Percentiles rank a stretch among this genome's conserved stretches.
Evolutionary conservation across 495 filamentous ascomycete species (phyloP).

Genomic region (Pseudotulostoma volvatum): DNA sequence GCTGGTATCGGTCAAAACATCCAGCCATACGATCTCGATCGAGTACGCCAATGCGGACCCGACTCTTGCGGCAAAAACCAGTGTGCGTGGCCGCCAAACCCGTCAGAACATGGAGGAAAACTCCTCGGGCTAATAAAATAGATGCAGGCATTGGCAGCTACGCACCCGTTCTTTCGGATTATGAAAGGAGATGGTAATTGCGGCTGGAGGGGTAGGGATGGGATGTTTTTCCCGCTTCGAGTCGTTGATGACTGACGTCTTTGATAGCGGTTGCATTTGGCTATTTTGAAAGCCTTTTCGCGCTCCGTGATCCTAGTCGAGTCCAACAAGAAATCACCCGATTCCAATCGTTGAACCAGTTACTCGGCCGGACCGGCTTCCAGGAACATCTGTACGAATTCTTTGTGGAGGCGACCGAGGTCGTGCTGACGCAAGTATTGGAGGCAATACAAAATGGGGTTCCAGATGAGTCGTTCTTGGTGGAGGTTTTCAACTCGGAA

Average conservation of each 20-base stretch:
- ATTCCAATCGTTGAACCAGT: slow-evolving; percentile 50
- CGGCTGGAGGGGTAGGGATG: slow-evolving; percentile 75
- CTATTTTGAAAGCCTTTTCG: slow-evolving; percentile 76
- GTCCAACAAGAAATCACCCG: slow-evolving; percentile 53
- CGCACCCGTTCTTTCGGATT: slow-evolving; percentile 74
- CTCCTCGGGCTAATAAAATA: slow-evolving; percentile 4
- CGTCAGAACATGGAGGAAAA: slow-evolving; percentile 5
- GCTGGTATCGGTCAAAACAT: slow-evolving; percentile 60
- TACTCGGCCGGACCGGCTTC: slow-evolving; percentile 56
- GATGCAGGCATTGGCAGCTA: slow-evolving; percentile 55
- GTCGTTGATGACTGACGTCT: no score
- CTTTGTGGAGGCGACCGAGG: slow-evolving; percentile 60
- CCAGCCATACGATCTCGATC: slow-evolving; percentile 59
- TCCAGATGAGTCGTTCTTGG: slow-evolving; percentile 44
- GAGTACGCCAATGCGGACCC: slow-evolving; percentile 90
- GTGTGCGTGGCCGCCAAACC: slow-evolving; percentile 35
- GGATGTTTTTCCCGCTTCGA: neutral
- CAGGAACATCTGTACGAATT: slow-evolving; percentile 57
- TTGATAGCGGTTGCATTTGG: slow-evolving; percentile 80
- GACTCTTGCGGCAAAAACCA: slow-evolving; percentile 67
- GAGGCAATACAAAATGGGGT: slow-evolving; percentile 33
- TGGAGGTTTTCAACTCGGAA: slow-evolving; percentile 59
- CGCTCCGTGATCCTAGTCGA: slow-evolving; percentile 42
- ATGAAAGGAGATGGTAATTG: slow-evolving; percentile 91
- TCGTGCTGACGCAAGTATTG: slow-evolving; percentile 43